Evolutionary conservation across 2,329 filamentous ascomycete genomes (phyloP), one percentile per base, ranked within the genome.

Genomic region (Phyllachora maydis): DNA sequence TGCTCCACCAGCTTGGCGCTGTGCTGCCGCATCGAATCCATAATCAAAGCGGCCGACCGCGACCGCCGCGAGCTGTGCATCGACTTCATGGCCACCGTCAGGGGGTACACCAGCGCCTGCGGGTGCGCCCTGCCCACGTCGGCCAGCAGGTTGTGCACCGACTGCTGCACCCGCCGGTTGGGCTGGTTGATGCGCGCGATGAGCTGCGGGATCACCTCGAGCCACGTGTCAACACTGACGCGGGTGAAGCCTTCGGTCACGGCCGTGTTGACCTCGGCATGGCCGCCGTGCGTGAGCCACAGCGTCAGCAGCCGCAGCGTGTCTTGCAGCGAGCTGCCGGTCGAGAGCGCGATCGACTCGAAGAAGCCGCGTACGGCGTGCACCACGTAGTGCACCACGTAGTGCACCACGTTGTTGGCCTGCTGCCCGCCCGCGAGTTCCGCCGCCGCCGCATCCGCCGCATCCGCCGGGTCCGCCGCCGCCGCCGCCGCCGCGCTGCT

Each of bases 1-100:
- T 99, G 88, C 33, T 93, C 79, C 6, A 98, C 88, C 17, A 99
- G 63, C 36, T 69, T 75, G 11, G 81, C 72, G 41, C 83, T 95
- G 43, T 99, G 90, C 35, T 85, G 76, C 18, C 83, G 75, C 81
- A 98, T 92, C 40, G 75, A 91, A 32, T 95, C 83, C 83, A 99
- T 93, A 37, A 99, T 91, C 33, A 82, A 71, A 16, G 68, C 73
- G 4, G 90, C 90, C 18, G 83, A 91, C 38, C 79, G 71, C 15
- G 82, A 88, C 27, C 88, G 70, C 28, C 78, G 67, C 16, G 73
- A 70, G 30, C 79, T 75, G 34, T 90, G 77, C 35, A 56, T 56
- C 2, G 88, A 93, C 47, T 98, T 99, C 71, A 93, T 93, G 9
- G 88, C 85, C 11, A 98, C 90, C 0, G 88, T 98, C 40, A 98